Evolutionary conservation across 257 asterid species (phyloP).

Genomic region (Coffea canephora): DNA sequence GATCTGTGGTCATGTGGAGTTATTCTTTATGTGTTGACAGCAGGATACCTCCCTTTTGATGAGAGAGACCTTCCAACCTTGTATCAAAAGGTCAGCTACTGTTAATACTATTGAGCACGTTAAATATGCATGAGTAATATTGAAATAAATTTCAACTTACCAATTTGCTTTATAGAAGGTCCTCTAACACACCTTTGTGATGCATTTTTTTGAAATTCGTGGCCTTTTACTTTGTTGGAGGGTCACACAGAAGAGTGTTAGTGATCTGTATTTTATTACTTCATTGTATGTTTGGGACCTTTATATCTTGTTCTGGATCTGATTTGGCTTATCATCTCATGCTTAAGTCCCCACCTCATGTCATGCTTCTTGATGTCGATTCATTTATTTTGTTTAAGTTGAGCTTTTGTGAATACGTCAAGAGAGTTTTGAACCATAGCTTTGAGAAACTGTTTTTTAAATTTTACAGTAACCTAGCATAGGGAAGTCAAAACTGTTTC

Average conservation of each 20-base stretch:
- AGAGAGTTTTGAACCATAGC: not conserved
- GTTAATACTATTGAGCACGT: slow-evolving; percentile 10
- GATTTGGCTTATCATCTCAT: not conserved
- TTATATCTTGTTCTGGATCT: not conserved
- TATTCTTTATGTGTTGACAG: slow-evolving; percentile 79
- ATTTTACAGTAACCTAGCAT: not conserved
- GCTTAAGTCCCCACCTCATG: not conserved
- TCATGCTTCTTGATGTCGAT: not conserved
- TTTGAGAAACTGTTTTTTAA: not conserved
- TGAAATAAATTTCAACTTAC: not conserved
- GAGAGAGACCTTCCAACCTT: slow-evolving; percentile 70
- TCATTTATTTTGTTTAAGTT: not conserved
- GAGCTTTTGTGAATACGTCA: not conserved
- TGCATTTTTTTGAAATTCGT: not conserved
- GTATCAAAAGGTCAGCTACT: slow-evolving; percentile 58
- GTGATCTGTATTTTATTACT: not conserved
- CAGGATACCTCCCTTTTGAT: slow-evolving; percentile 87
- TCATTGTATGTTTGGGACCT: not conserved
- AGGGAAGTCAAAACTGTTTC: not conserved
- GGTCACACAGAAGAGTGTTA: not conserved
- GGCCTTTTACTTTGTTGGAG: slow-evolving; percentile 1
- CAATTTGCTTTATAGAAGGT: not conserved
- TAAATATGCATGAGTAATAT: not conserved
- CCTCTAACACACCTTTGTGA: not conserved
- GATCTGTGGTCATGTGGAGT: slow-evolving; percentile 98